These are phyloP conservation scores for Pinus taeda DNA, from an alignment of 75 land plant genomes.

Conservation along the genomic window DNA sequence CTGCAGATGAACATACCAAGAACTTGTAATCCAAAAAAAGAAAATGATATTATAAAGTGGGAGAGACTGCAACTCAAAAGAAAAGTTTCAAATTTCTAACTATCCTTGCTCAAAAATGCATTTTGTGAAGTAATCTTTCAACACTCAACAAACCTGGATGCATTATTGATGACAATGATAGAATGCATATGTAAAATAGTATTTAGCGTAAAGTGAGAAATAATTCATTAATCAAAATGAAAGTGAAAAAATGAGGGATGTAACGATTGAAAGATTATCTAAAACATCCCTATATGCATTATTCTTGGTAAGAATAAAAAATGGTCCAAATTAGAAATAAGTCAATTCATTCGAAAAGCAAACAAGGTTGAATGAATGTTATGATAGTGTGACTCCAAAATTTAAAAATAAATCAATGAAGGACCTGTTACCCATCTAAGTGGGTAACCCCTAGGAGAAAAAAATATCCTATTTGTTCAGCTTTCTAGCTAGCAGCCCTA, in stretches of 20 bases:
- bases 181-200: neutral
- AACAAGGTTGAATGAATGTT: neutral
- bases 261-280: neutral
- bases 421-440: too few relatives aligned
- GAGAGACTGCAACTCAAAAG: neutral
- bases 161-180: neutral
- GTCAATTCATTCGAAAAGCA: neutral
- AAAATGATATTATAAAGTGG: neutral
- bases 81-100: neutral
- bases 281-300: neutral
- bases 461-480: too few relatives aligned
- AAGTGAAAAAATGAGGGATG: neutral
- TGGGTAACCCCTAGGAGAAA: too few relatives aligned
- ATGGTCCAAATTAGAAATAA: neutral
- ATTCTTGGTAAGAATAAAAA: neutral
- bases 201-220: neutral
- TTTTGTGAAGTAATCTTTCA: neutral
- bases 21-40: conserved; percentile 7
- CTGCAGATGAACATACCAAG: conserved; percentile 32
- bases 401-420: too few relatives aligned
- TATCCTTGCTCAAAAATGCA: neutral
- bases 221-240: neutral
- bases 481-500: too few relatives aligned
- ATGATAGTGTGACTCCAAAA: neutral
- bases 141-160: neutral